Base-by-base conservation (phyloP, 345 rosid species). In the Stellera chamaejasme region DNA sequence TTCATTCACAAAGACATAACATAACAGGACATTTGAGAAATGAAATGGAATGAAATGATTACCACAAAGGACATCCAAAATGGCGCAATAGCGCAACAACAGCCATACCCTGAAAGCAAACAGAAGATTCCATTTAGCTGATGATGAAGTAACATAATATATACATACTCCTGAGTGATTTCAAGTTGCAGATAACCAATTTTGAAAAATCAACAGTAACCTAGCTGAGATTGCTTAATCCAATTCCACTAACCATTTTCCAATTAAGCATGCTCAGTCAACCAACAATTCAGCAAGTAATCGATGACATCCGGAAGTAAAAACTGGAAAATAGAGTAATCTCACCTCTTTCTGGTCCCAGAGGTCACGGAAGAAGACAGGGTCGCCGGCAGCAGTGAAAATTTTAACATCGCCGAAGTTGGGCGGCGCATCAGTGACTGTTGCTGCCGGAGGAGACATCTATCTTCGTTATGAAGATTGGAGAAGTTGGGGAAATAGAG, bases 21-120 rank as follows among this genome's bases (percentile, higher is more conserved):
- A 55, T 0, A 25, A 42, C 25, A 11, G 9, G 11, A 63, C 2
- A 14, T 10, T 45, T 39, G 10, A 28, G 2, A 10, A 28, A 2
- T 23, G 26, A 28, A 0, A 49, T 9, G 11, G 26, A 19, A 19
- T 19, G 52, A 13, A 72, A 4, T 39, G 53, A 4, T 74, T 77
- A 92, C 95, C 96, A 82, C 82, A 88, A 92, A 72, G 66, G 42
- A 60, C 98, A 88, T 45, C 96, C 98, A 68, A 92, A 88, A 76
- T 88, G 95, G 68, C 96, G 79, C 68, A 92, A 63, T 43, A 92
- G 90, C 13, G 93, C 93, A 51, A 86, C 95, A 46, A 86, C 93
- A 19, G 95, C 87, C 13, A 88, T 62, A 46, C 87, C 93, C 95
- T 92, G 64, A 19, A 61, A 48, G 4, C 41, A 25, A 62, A 39